Conservation (phyloP, 495 filamentous ascomycete genomes). For the Tuber microsphaerosporum region DNA sequence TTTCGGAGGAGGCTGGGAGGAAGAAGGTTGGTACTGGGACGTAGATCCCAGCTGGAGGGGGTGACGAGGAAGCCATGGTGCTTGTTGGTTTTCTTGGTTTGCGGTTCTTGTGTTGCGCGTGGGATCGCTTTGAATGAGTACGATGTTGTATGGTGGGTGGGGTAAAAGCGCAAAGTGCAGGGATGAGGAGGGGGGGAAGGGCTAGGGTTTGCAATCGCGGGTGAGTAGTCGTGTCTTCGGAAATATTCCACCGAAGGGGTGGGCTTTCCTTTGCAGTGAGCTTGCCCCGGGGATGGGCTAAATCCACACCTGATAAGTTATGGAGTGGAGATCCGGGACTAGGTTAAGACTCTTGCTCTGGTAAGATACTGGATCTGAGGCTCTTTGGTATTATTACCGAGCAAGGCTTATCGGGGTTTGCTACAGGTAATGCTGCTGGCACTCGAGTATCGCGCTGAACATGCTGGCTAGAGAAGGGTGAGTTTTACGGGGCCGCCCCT, state of each 20-base stretch:
- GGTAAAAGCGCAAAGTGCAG: not conserved
- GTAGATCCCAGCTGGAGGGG: constrained; percentile 46
- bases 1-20: constrained; percentile 42
- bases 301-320: not conserved
- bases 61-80: constrained; percentile 20
- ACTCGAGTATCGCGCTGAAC: not conserved
- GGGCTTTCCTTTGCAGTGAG: not conserved
- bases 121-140: not conserved
- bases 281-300: not conserved
- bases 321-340: not conserved
- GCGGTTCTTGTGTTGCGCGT: not conserved
- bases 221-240: constrained; percentile 9
- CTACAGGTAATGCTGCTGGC: not conserved
- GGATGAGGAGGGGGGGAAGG: not conserved
- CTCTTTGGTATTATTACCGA: not conserved
- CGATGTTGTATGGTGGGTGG: not conserved
- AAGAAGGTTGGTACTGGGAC: constrained; percentile 53
- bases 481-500: not conserved
- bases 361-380: not conserved
- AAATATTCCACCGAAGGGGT: not conserved
- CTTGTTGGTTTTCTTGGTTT: not conserved
- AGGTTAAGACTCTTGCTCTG: not conserved
- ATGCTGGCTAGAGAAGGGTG: not conserved
- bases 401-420: not conserved
- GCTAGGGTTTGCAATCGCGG: constrained; percentile 16